Base-by-base conservation (phyloP, 805 yeast genomes). In the Kodamaea kaohsiungensis region DNA sequence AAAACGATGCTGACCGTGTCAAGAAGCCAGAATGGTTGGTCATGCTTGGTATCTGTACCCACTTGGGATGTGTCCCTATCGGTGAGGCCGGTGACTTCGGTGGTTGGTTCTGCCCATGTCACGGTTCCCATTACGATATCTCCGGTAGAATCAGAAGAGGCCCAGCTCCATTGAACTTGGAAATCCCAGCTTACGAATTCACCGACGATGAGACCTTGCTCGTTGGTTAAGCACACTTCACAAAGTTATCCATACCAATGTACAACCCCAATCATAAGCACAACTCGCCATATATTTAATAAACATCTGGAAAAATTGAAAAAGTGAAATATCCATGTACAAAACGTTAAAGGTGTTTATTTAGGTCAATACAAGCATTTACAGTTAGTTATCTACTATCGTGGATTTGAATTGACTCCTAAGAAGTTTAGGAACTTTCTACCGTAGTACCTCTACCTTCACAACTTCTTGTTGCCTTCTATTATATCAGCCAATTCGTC, bases 71-170 rank as follows among this genome's bases (percentile, higher is more conserved):
- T 88, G 99, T 95, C 59, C 99, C 99, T 65, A 95, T 95, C 70
- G 99, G 99, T 74, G 98, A 95, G 81, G 87, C 98, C 63, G 99
- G 99, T 80, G 99, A 95, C 78, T 95, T 84, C 67, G 98, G 98
- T 75, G 99, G 99, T 75, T 95, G 99, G 99, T 95, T 95, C 93
- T 95, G 99, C 79, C 99, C 99, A 63, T 95, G 99, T 83, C 99
- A 96, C 84, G 99, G 99, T 85, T 93, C 98, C 72, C 99, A 96
- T 78, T 95, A 95, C 79, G 99, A 95, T 80, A 96, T 96, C 80
- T 92, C 98, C 61, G 99, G 99, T 77, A 93, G 99, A 87, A 93
- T 95, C 74, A 91, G 99, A 87, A 93, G 86, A 82, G 99, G 99
- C 66, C 99, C 99, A 66, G 99, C 99, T 72, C 99, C 99, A 71